Evolutionary conservation across 345 rosid species (phyloP), one percentile per base, ranked within the genome.

Genomic region (Lumnitzera racemosa): DNA sequence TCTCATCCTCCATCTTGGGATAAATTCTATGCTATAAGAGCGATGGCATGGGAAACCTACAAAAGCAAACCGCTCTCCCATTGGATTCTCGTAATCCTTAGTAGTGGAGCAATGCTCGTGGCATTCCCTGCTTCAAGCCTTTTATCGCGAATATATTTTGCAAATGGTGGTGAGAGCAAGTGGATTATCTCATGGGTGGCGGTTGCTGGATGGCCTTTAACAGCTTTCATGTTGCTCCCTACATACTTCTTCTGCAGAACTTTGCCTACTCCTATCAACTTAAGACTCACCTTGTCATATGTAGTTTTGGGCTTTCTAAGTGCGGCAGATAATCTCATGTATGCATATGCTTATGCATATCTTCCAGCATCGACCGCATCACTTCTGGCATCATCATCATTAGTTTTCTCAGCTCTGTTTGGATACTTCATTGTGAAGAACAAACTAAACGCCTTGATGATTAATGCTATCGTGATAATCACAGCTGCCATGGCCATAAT

Each of bases 121-220:
- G 91, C 92, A 0, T 87, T 89, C 65, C 92, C 96, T 6, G 92
- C 96, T 55, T 91, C 92, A 11, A 84, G 86, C 67, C 79, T 91
- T 46, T 64, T 87, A 0, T 80, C 95, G 11, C 88, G 96, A 20
- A 76, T 89, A 67, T 91, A 91, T 63, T 86, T 61, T 68, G 61
- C 82, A 6, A 80, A 91, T 47, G 95, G 95, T 0, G 98, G 95
- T 41, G 63, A 70, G 55, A 91, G 98, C 84, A 89, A 91, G 64
- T 91, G 95, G 98, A 79, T 89, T 74, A 89, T 91, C 65, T 89
- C 96, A 11, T 89, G 96, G 98, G 86, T 77, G 12, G 81, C 96
- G 0, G 95, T 87, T 4, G 94, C 84, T 11, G 98, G 94, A 3
- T 89, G 96, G 95, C 95, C 96, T 59, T 54, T 89, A 61, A 80